These are phyloP conservation scores for Botrytis deweyae DNA, from an alignment of 2,329 filamentous ascomycete genomes.

Conservation along the genomic window DNA sequence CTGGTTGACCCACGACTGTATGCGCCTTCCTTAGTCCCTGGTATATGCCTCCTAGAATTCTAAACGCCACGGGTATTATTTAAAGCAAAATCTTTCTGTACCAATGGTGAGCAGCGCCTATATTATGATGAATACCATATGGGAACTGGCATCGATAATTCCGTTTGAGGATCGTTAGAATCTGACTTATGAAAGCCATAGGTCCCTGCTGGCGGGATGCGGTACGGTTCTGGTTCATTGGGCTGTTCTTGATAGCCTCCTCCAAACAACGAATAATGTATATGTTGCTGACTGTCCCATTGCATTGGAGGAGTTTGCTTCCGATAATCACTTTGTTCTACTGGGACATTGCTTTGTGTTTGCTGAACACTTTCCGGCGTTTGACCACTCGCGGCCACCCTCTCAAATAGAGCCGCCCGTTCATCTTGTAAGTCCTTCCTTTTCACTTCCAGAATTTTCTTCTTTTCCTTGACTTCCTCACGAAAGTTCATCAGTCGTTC, in stretches of 20 bases:
- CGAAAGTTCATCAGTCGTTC: conserved; percentile 4
- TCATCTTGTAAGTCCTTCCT: conserved; percentile 16
- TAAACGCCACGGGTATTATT: neutral
- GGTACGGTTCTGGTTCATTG: neutral
- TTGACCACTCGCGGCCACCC: neutral
- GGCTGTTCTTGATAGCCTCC: neutral
- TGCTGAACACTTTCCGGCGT: neutral
- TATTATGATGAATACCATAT: neutral
- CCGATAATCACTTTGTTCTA: neutral
- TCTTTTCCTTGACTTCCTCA: neutral
- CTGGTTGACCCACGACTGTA: neutral
- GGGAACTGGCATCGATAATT: conserved; percentile 7
- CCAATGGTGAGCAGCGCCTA: neutral
- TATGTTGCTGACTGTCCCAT: conserved; percentile 6
- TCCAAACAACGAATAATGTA: conserved; percentile 17
- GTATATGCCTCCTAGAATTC: neutral
- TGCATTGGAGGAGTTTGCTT: neutral
- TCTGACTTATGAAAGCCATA: neutral
- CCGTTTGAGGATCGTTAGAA: neutral
- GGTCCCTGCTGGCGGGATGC: neutral
- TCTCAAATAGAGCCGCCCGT: conserved; percentile 4
- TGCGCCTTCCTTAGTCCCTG: neutral
- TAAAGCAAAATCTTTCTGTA: no score
- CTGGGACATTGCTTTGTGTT: neutral
- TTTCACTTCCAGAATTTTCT: neutral